phyloP scores from a whole-genome alignment of 768 basidiomycete genomes.

The Lentinus tigrinus region DNA sequence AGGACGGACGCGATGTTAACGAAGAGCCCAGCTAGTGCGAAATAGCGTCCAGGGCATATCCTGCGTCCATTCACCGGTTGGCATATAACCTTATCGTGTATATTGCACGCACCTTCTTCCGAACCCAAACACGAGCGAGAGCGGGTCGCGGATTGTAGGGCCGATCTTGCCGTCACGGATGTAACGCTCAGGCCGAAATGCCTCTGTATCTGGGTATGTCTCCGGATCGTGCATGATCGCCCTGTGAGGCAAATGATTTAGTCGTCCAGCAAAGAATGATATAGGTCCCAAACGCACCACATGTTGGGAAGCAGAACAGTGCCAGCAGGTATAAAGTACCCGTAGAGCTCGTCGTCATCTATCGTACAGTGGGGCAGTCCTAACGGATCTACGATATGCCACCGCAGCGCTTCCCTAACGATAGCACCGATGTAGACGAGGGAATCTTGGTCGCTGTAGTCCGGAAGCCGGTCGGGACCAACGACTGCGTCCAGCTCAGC shows the following conservation, averaged over 20 bases:
- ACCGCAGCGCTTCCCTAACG: constrained; percentile 16
- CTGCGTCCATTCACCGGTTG: background rate
- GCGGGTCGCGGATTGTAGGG: constrained; percentile 6
- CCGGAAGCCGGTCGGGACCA: constrained; percentile 12
- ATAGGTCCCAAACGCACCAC: constrained; percentile 15
- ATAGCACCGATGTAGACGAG: constrained; percentile 16
- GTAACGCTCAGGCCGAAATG: constrained; percentile 52
- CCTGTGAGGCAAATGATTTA: constrained; percentile 29
- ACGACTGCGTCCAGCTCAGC: constrained; percentile 18
- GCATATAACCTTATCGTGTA: too few relatives aligned
- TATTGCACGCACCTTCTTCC: constrained; percentile 17
- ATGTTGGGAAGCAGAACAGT: constrained; percentile 15
- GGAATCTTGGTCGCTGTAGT: constrained; percentile 11
- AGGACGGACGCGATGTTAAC: constrained; percentile 13
- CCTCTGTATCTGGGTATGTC: constrained; percentile 43
- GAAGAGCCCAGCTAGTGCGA: constrained; percentile 12
- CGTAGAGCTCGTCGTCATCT: constrained; percentile 39
- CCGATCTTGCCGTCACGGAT: constrained; percentile 24
- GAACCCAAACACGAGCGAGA: constrained; percentile 25
- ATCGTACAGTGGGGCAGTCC: constrained; percentile 30
- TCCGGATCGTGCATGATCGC: constrained; percentile 49
- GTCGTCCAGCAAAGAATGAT: too few relatives aligned
- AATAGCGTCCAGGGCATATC: constrained; percentile 19
- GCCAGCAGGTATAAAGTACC: constrained; percentile 38
- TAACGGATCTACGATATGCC: constrained; percentile 8